Conservation (phyloP, 176 grass and related monocot species). For the Triticum urartu region DNA sequence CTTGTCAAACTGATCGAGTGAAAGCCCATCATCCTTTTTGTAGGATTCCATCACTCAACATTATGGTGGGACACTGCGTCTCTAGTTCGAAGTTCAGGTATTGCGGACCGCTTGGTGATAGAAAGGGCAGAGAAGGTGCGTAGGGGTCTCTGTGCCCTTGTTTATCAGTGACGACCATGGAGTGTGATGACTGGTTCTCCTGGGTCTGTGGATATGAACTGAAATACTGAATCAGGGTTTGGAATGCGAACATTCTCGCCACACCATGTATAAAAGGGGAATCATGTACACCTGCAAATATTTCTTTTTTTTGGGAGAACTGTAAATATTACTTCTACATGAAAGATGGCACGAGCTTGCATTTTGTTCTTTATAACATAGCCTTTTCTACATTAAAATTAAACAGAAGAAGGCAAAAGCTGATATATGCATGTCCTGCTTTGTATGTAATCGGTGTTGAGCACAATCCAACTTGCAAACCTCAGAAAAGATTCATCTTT, state of each 20-base stretch:
- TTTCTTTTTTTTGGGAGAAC: too few relatives aligned
- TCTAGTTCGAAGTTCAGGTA: constrained; percentile 17
- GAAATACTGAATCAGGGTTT: too few relatives aligned
- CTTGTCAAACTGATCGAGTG: too few relatives aligned
- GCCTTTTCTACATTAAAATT: too few relatives aligned
- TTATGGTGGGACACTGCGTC: constrained; percentile 39
- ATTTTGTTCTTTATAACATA: not conserved
- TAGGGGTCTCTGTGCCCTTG: too few relatives aligned
- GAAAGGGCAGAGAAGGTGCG: not conserved
- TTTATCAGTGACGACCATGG: not conserved
- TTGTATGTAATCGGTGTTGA: not conserved
- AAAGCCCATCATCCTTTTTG: too few relatives aligned
- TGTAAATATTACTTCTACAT: not conserved
- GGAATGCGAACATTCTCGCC: too few relatives aligned
- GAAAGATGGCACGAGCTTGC: not conserved
- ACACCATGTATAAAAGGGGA: not conserved
- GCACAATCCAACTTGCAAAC: not conserved
- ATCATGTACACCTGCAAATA: not conserved
- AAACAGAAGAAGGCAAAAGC: not conserved
- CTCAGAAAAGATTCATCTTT: not conserved
- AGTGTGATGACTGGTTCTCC: not conserved
- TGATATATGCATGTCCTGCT: not conserved
- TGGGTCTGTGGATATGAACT: not conserved
- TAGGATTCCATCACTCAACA: not conserved
- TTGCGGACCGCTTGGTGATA: not conserved